phyloP scores from a whole-genome alignment of 1,284 basidiomycete species.

The Sanguinoderma infundibulare region DNA sequence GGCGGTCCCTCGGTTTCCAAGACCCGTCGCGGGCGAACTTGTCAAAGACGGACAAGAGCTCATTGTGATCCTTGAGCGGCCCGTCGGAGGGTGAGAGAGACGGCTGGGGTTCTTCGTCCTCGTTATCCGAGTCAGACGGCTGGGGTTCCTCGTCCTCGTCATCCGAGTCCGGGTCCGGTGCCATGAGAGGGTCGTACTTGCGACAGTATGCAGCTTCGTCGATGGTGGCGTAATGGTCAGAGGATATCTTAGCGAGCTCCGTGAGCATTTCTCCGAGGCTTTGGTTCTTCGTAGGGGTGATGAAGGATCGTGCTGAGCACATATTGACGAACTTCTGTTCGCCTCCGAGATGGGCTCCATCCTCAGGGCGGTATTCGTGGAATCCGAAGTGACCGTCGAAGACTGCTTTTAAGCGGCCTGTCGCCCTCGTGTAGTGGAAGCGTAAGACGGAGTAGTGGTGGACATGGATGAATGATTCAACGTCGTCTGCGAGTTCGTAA shows the following conservation, averaged over 20 bases:
- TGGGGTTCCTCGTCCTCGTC: neutral
- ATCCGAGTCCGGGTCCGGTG: neutral
- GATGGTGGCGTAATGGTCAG: neutral
- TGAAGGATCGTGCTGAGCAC: neutral
- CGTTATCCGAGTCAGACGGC: neutral
- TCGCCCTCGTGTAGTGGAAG: conserved; percentile 1
- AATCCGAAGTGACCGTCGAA: neutral
- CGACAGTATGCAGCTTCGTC: neutral
- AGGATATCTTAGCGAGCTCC: neutral
- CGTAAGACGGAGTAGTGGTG: conserved; percentile 8
- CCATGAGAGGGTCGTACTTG: neutral
- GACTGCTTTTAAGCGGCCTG: neutral
- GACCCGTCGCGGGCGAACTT: neutral
- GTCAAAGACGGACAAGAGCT: neutral
- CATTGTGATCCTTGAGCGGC: neutral
- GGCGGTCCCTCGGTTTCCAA: neutral
- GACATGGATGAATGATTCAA: conserved; percentile 23
- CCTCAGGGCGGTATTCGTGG: no score
- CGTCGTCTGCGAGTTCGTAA: conserved; percentile 16
- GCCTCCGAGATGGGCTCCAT: neutral
- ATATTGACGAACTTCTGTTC: neutral
- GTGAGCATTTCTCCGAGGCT: neutral
- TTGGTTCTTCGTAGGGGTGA: neutral
- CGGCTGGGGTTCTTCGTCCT: no score
- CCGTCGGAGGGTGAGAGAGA: neutral